Base-by-base conservation (phyloP, 2,329 filamentous ascomycete genomes). In the Cytospora piceae region DNA sequence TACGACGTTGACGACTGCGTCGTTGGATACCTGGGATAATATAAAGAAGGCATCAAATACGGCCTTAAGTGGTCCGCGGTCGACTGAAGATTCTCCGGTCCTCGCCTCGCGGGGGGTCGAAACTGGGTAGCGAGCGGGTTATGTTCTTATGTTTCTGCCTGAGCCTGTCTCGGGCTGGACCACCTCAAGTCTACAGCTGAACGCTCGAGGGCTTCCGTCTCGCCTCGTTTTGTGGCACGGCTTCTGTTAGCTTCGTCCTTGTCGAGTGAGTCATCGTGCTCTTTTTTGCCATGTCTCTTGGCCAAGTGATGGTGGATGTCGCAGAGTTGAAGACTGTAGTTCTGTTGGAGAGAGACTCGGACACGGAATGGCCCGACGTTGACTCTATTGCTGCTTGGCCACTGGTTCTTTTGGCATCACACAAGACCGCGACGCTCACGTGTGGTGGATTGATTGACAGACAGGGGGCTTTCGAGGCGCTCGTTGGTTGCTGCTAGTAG, bases 121-220 rank as follows among this genome's bases (percentile, higher is more conserved):
- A 22, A 57, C 57, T n/a, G 55, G 63, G 24, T 53, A 58, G 34
- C 15, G 31, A 11, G 39, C 31, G 59, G 63, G 37, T 39, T 56
- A 42, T 57, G 63, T 66, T 3, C 27, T 29, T 29, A 60, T 62
- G 66, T 67, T 66, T 67, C 63, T 67, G 49, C 52, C 17, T 66
- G 66, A 66, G 52, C 59, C 59, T 66, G 66, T 67, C 66, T 67
- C 66, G 63, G 66, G 55, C 56, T 49, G 54, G 34, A 49, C 27
- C 29, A 49, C 17, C 37, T 60, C 39, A 39, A 57, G 12, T 53
- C 31, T 37, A 12, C 55, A 60, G 58, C 63, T 67, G 55, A 58
- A 52, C 24, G 37, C 27, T 49, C 56, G 27, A 37, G 4, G 34
- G 46, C 32, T 20, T 12, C 32, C 22, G 52, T 46, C 63, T 58